These are phyloP conservation scores for Entoloma clypeatum DNA, from an alignment of 1,284 basidiomycete genomes.

Conservation along the genomic window DNA sequence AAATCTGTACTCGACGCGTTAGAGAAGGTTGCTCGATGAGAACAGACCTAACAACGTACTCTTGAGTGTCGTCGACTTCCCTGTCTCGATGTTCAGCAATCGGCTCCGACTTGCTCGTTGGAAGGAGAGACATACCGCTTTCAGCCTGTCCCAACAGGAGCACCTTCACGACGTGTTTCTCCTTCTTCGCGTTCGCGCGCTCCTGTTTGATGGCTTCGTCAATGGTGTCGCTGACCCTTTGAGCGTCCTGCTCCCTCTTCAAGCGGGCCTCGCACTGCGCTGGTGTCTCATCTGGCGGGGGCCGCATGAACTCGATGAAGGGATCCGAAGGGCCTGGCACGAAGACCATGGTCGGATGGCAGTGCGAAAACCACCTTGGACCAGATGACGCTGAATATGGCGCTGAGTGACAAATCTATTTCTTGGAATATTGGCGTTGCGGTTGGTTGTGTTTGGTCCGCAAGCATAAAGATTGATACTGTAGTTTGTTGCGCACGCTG, in stretches of 20 bases:
- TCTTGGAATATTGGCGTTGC: too few relatives aligned
- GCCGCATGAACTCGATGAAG: constrained; percentile 43
- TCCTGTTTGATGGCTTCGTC: constrained; percentile 53
- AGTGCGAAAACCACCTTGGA: too few relatives aligned
- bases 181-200: constrained; percentile 39
- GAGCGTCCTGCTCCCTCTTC: constrained; percentile 47
- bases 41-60: constrained; percentile 35
- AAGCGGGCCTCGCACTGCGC: constrained; percentile 41
- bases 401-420: too few relatives aligned
- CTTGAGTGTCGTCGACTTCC: constrained; percentile 59
- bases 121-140: constrained; percentile 52
- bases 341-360: constrained; percentile 35
- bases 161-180: constrained; percentile 46
- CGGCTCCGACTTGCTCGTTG: too few relatives aligned
- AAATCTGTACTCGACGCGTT: constrained; percentile 31
- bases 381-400: too few relatives aligned
- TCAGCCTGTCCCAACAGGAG: constrained; percentile 61
- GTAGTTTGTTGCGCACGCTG: too few relatives aligned
- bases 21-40: constrained; percentile 13
- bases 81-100: too few relatives aligned
- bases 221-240: constrained; percentile 50
- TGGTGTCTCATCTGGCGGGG: constrained; percentile 45
- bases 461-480: too few relatives aligned
- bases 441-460: too few relatives aligned
- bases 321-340: constrained; percentile 39